phyloP scores from a whole-genome alignment of 495 filamentous ascomycete genomes.

The Aspergillus affinis region DNA sequence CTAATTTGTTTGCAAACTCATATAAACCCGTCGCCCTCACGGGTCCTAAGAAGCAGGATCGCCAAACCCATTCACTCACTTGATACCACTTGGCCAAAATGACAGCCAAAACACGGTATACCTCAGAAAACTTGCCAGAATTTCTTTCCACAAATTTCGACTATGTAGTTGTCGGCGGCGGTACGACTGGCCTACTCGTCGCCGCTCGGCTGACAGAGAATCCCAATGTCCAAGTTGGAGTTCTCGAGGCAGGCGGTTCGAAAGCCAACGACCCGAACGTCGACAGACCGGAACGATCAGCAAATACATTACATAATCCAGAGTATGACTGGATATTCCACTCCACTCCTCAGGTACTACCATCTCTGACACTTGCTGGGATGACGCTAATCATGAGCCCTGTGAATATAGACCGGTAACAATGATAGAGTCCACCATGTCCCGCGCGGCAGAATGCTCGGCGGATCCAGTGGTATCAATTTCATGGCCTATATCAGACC shows the following conservation, averaged over 20 bases:
- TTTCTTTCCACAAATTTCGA: slow-evolving; percentile 11
- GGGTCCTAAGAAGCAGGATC: too few relatives aligned
- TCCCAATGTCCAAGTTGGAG: slow-evolving; percentile 11
- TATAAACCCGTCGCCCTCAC: too few relatives aligned
- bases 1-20: too few relatives aligned
- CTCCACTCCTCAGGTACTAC: slow-evolving; percentile 21
- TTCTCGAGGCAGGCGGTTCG: slow-evolving; percentile 21
- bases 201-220: slow-evolving; percentile 41
- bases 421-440: slow-evolving; percentile 11
- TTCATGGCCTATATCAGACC: slow-evolving; percentile 38
- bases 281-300: slow-evolving; percentile 2
- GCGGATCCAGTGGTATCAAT: slow-evolving; percentile 20
- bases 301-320: slow-evolving; percentile 15
- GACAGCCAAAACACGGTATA: too few relatives aligned
- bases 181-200: slow-evolving; percentile 41
- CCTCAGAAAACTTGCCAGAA: too few relatives aligned
- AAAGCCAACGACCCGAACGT: slow-evolving; percentile 11
- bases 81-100: too few relatives aligned
- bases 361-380: neutral
- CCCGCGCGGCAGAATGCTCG: slow-evolving; percentile 20
- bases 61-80: too few relatives aligned
- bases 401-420: slow-evolving; percentile 3
- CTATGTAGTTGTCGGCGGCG: slow-evolving; percentile 42
- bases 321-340: slow-evolving; percentile 27
- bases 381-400: neutral